These are phyloP conservation scores for Clonostachys chloroleuca DNA, from an alignment of 2,329 filamentous ascomycete species.

Conservation along the genomic window DNA sequence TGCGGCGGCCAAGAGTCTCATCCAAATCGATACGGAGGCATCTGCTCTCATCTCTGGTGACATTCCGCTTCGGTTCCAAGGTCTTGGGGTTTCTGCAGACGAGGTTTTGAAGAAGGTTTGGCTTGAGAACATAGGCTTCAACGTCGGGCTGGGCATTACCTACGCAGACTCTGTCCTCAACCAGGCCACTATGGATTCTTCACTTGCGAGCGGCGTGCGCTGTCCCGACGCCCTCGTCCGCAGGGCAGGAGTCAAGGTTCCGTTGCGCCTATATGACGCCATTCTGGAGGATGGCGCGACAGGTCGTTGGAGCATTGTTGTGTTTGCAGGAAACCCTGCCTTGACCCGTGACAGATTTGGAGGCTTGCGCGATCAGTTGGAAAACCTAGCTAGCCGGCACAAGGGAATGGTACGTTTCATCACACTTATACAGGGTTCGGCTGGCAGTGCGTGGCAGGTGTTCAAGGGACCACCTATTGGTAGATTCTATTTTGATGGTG, in stretches of 20 bases:
- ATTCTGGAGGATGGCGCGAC: too few species aligned
- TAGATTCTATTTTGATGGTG: conserved; percentile 47
- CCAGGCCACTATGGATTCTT: not conserved
- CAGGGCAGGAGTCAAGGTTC: too few species aligned
- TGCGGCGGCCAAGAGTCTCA: conserved; percentile 27
- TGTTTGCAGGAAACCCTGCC: too few species aligned
- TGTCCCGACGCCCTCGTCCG: too few species aligned
- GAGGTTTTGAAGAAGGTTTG: conserved; percentile 51
- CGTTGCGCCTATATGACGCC: too few species aligned
- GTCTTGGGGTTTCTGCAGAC: conserved; percentile 26
- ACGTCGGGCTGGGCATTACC: conserved; percentile 54
- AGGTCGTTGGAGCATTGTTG: too few species aligned
- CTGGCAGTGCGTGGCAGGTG: not conserved
- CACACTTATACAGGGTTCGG: too few species aligned
- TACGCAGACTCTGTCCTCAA: conserved; percentile 47
- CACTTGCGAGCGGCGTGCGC: too few species aligned
- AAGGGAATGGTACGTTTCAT: too few species aligned
- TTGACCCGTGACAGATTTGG: too few species aligned
- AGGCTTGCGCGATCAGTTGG: too few species aligned
- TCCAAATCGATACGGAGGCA: conserved; percentile 30
- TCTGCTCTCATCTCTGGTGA: conserved; percentile 30
- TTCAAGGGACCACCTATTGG: conserved; percentile 22
- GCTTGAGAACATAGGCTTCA: conserved; percentile 54
- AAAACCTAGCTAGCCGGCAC: too few species aligned
- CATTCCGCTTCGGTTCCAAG: conserved; percentile 34